A percentile compares a stretch with the other conserved stretches of the same genome.
phyloP scores from a whole-genome alignment of 2,329 filamentous ascomycete species.

The Aspergillus melleus region DNA sequence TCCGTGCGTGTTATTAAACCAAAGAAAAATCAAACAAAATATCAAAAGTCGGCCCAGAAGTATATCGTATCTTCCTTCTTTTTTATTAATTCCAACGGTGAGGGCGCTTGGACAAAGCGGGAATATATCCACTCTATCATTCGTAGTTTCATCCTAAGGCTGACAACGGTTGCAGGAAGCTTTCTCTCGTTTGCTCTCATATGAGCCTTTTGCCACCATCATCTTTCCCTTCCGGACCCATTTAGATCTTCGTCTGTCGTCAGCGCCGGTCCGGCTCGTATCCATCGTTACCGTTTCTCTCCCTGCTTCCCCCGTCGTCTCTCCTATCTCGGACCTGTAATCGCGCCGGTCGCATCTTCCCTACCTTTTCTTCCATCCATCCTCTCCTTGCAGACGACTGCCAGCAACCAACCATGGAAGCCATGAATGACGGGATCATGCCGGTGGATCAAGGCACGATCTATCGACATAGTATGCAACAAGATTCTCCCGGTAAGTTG shows the following conservation, averaged over 20 bases:
- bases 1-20: conserved; percentile 13
- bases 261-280: neutral
- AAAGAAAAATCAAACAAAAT: neutral
- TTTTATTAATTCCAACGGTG: conserved; percentile 11
- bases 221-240: neutral
- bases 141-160: conserved; percentile 15
- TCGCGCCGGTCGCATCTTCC: conserved; percentile 22
- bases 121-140: conserved; percentile 14
- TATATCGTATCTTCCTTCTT: conserved; percentile 4
- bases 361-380: neutral
- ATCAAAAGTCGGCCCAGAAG: neutral
- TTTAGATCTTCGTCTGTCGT: neutral
- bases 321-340: neutral
- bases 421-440: conserved; percentile 27
- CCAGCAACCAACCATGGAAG: conserved; percentile 23
- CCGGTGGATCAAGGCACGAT: conserved; percentile 25
- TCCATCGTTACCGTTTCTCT: neutral
- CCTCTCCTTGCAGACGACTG: neutral
- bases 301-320: neutral
- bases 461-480: conserved; percentile 16
- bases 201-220: conserved; percentile 1
- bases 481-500: conserved; percentile 6
- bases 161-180: conserved; percentile 17
- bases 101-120: conserved; percentile 14
- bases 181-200: neutral